Evolutionary conservation across 768 basidiomycete species (phyloP), one percentile per base, ranked within the genome.

Genomic region (Mycena haematopus): DNA sequence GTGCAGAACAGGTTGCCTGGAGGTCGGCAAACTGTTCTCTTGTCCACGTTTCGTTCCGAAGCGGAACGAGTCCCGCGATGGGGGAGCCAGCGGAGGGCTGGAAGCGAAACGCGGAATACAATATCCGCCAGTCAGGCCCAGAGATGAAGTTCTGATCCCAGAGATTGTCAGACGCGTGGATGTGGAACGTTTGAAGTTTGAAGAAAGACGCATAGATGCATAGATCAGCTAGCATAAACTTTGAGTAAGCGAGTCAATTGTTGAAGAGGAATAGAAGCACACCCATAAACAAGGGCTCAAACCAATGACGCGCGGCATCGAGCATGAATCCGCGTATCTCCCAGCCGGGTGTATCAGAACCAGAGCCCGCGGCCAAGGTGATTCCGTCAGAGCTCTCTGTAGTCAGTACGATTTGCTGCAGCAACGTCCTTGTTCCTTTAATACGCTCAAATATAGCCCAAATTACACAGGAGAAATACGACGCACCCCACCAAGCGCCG

Each of bases 301-400:
- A 81, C 77, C 78, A 81, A 64, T 82, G 81, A 9, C 80, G 74
- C n/a, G 78, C 81, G 7, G 72, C 76, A 60, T 82, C 81, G 1
- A 81, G 71, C 81, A 81, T 79, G 67, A 81, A 79, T 0, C 80
- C 80, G 36, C 79, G 76, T 2, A 79, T 69, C 52, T 77, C 79
- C 79, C 81, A 81, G 2, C 78, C 79, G 0, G 81, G 80, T 14
- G 74, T 66, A 66, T 82, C 80, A 0, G 71, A 67, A 1, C 77
- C 77, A 1, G 64, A 70, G 2, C 80, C 80, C 1, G 73, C 66
- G 22, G 77, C 72, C 19, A 82, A 65, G 3, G 62, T 52, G 17
- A 80, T 63, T 1, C 63, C 54, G 1, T 68, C 64, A 6, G 53
- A 36, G 44, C 58, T 63, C n/a, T 42, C 63, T 25, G 66, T 65